These are phyloP conservation scores for Quercus variabilis DNA, from an alignment of 306 rosid genomes.

Conservation along the genomic window DNA sequence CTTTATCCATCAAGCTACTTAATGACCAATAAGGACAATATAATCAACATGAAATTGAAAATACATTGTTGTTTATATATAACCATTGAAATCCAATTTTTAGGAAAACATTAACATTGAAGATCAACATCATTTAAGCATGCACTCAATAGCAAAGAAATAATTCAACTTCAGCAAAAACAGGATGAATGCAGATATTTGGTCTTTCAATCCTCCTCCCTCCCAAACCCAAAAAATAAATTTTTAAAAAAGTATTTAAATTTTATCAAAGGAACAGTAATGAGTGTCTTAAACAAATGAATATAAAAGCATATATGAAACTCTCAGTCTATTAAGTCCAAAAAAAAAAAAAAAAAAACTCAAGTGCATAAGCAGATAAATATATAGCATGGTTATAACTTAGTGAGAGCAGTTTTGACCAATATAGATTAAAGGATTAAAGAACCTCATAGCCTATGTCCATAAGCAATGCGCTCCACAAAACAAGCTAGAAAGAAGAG, in stretches of 20 bases:
- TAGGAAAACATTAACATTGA: neutral
- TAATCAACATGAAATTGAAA: neutral
- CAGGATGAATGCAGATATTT: too few species aligned
- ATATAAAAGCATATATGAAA: neutral
- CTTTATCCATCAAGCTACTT: neutral
- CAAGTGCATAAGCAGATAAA: too few species aligned
- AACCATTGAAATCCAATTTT: neutral
- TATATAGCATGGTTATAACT: too few species aligned
- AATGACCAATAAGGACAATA: neutral
- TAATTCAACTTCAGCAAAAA: too few species aligned
- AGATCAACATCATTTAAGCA: too few species aligned
- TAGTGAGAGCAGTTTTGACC: neutral
- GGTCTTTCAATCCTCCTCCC: too few species aligned
- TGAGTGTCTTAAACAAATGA: neutral
- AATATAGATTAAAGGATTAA: neutral
- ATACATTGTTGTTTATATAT: neutral
- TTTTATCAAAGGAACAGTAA: too few species aligned
- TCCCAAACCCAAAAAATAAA: too few species aligned
- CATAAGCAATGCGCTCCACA: neutral
- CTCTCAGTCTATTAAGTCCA: neutral
- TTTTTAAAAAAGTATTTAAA: too few species aligned
- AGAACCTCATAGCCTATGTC: neutral
- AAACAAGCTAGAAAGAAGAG: neutral
- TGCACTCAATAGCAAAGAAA: too few species aligned
- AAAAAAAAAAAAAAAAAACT: neutral